A percentile compares a stretch with the other conserved stretches of the same genome.
These are phyloP conservation scores for Musa itinerans DNA, from an alignment of 176 grass and related monocot species.

Conservation along the genomic window DNA sequence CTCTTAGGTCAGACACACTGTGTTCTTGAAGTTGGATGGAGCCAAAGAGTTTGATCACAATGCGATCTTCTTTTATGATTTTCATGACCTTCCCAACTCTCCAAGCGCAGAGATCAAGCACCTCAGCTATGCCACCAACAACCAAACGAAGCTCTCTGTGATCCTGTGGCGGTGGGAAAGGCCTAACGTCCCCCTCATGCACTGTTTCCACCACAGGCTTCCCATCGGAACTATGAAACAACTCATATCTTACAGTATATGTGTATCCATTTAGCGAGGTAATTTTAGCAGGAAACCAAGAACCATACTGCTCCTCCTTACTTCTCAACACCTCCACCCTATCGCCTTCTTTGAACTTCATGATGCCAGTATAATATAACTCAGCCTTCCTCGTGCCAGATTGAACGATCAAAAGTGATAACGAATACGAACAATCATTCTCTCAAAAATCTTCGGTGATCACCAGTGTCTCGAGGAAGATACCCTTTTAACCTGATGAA, in stretches of 20 bases:
- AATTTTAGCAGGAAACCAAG: slow-evolving; percentile 22
- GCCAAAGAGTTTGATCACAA: slow-evolving; percentile 12
- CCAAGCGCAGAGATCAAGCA: slow-evolving; percentile 32
- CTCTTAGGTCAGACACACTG: neutral
- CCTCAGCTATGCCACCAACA: slow-evolving; percentile 55
- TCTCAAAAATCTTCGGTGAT: neutral
- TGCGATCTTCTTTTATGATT: neutral
- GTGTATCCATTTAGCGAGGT: neutral
- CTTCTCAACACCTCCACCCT: slow-evolving; percentile 22
- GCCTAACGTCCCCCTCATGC: slow-evolving; percentile 8
- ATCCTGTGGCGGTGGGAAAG: slow-evolving; percentile 25
- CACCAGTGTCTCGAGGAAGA: neutral
- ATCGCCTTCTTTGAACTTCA: slow-evolving; percentile 36
- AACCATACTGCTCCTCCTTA: slow-evolving; percentile 4
- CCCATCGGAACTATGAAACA: slow-evolving; percentile 13
- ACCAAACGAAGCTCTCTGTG: slow-evolving; percentile 40
- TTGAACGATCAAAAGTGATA: slow-evolving; percentile 2
- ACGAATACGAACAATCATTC: neutral
- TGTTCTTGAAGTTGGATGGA: slow-evolving; percentile 12
- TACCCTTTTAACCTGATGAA: neutral
- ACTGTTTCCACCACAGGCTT: slow-evolving; percentile 16
- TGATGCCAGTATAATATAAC: slow-evolving; percentile 1
- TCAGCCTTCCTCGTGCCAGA: neutral
- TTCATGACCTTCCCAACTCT: slow-evolving; percentile 7
- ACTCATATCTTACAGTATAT: slow-evolving; percentile 14